Evolutionary conservation across 305 asterid genomes (phyloP).

Genomic region (Solanum hybrid): DNA sequence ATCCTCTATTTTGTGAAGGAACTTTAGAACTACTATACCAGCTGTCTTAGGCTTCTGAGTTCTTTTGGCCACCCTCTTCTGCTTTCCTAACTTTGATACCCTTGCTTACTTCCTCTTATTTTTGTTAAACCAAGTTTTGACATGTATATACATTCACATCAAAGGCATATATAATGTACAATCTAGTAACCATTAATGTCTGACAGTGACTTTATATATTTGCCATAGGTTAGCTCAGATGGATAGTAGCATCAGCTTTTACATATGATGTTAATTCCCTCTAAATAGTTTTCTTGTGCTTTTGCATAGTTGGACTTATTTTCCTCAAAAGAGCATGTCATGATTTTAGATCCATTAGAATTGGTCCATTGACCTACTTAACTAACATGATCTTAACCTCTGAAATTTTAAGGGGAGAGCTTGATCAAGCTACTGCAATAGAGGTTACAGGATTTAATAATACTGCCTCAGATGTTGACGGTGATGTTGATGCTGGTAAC

Average conservation of each 20-base stretch:
- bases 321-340: neutral
- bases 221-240: neutral
- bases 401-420: constrained; percentile 32
- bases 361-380: neutral
- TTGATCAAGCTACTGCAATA: constrained; percentile 20
- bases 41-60: neutral
- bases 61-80: neutral
- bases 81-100: neutral
- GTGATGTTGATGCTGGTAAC: constrained; percentile 20
- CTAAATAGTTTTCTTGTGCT: neutral
- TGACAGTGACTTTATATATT: neutral
- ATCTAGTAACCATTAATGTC: neutral
- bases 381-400: neutral
- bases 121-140: neutral
- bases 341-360: neutral
- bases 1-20: neutral
- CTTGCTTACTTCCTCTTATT: neutral
- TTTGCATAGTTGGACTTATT: neutral
- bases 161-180: neutral
- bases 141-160: neutral
- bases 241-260: neutral
- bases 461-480: neutral
- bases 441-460: constrained; percentile 15
- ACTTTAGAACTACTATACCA: neutral
- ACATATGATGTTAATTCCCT: neutral